Evolutionary conservation across 768 basidiomycete species (phyloP).

Genomic region (Pholiota conissans): DNA sequence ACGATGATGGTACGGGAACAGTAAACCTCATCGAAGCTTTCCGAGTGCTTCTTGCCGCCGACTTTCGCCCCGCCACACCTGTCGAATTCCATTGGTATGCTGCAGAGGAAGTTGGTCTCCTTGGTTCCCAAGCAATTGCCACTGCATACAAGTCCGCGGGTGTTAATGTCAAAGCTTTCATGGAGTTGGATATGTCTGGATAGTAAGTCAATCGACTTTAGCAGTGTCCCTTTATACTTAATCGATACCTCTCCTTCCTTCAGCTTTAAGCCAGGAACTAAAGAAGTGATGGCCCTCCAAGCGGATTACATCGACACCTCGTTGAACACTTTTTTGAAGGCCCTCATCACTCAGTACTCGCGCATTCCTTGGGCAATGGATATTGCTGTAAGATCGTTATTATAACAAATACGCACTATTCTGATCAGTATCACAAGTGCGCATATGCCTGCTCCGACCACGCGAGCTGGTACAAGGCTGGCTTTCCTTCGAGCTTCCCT

Average conservation of each 20-base stretch:
- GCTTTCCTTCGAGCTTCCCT: conserved; percentile 41
- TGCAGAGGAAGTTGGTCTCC: conserved; percentile 44
- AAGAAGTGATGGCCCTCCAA: conserved; percentile 38
- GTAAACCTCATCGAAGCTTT: conserved; percentile 46
- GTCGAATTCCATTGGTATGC: conserved; percentile 52
- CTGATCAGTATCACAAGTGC: conserved; percentile 23
- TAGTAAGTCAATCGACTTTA: conserved; percentile 25
- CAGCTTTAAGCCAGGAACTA: conserved; percentile 46
- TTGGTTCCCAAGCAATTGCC: conserved; percentile 56
- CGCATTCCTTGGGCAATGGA: conserved; percentile 37
- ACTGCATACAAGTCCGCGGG: conserved; percentile 45
- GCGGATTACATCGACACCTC: conserved; percentile 39
- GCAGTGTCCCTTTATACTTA: background rate
- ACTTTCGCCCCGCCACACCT: conserved; percentile 37
- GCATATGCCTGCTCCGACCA: conserved; percentile 47
- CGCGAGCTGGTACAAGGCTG: conserved; percentile 44
- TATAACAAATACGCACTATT: background rate
- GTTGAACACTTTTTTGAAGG: conserved; percentile 46
- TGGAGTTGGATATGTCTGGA: conserved; percentile 43
- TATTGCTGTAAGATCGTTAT: conserved; percentile 29
- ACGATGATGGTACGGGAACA: conserved; percentile 48
- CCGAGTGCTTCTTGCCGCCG: conserved; percentile 36
- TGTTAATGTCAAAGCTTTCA: conserved; percentile 48
- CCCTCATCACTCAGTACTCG: conserved; percentile 35
- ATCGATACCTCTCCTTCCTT: conserved; percentile 7